These are phyloP conservation scores for Ensete ventricosum DNA, from an alignment of 176 grass and related monocot genomes.

Conservation along the genomic window DNA sequence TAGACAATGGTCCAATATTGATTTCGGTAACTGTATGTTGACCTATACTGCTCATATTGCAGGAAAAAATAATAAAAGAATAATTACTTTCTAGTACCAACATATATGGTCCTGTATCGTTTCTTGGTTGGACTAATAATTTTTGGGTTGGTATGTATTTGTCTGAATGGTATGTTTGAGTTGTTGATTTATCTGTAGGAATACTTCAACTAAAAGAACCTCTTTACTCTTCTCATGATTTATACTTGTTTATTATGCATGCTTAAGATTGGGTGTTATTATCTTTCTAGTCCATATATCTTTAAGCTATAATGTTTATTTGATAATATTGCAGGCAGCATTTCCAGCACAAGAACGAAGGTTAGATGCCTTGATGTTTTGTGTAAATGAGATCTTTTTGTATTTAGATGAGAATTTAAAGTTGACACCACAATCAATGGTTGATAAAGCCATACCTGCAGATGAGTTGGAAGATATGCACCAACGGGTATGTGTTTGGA, in stretches of 20 bases:
- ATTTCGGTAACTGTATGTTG: too few species aligned
- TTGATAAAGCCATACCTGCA: conserved; percentile 72
- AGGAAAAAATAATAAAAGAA: too few species aligned
- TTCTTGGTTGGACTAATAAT: too few species aligned
- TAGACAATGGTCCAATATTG: too few species aligned
- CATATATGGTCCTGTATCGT: too few species aligned
- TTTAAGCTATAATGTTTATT: not conserved
- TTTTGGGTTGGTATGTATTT: too few species aligned
- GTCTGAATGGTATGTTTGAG: too few species aligned
- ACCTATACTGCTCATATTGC: too few species aligned
- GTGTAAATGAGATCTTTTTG: conserved; percentile 76
- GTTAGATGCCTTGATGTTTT: conserved; percentile 90
- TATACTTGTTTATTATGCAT: conserved; percentile 1
- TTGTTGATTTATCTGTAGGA: too few species aligned
- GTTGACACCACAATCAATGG: conserved; percentile 69
- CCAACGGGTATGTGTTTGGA: conserved; percentile 61
- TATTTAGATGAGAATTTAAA: conserved; percentile 87
- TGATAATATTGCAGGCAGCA: conserved; percentile 55
- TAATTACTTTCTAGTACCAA: too few species aligned
- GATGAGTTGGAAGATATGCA: conserved; percentile 98
- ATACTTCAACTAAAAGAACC: too few species aligned
- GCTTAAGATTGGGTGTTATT: conserved; percentile 1
- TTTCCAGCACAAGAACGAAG: conserved; percentile 83
- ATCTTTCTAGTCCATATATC: conserved; percentile 5
- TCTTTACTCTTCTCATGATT: not conserved